These are phyloP conservation scores for Metschnikowia dekortorum DNA, from an alignment of 805 yeast species.

Conservation along the genomic window DNA sequence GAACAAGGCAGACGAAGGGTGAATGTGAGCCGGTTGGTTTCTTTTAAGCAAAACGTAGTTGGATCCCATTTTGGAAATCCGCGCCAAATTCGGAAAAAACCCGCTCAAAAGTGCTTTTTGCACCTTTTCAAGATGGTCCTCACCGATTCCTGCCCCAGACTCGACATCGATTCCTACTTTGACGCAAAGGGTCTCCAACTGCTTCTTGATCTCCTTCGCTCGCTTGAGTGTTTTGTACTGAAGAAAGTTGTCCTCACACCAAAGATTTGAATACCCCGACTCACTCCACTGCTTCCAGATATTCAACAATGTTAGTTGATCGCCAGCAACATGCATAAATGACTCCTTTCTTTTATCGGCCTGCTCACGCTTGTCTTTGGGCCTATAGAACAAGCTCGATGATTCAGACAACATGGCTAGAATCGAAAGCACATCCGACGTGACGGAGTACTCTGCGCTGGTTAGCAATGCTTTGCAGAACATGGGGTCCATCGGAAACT, in stretches of 20 bases:
- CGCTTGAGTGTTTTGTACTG: slow-evolving; percentile 70
- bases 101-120: slow-evolving; percentile 62
- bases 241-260: slow-evolving; percentile 84
- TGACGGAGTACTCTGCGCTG: slow-evolving; percentile 57
- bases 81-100: slow-evolving; percentile 62
- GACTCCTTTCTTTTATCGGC: slow-evolving; percentile 62
- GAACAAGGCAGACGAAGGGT: slow-evolving; percentile 78
- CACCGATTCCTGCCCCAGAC: slow-evolving; percentile 4
- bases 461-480: slow-evolving; percentile 70
- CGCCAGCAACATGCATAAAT: slow-evolving; percentile 61
- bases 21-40: slow-evolving; percentile 71
- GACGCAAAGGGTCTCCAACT: slow-evolving; percentile 57
- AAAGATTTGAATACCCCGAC: slow-evolving; percentile 59
- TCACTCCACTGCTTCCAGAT: slow-evolving; percentile 75
- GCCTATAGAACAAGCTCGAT: slow-evolving; percentile 63
- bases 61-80: slow-evolving; percentile 59
- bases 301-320: slow-evolving; percentile 71
- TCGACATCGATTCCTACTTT: slow-evolving; percentile 40
- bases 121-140: slow-evolving; percentile 26
- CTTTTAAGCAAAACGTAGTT: slow-evolving; percentile 62
- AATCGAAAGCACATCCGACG: slow-evolving; percentile 65
- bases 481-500: slow-evolving; percentile 89
- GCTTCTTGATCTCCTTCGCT: slow-evolving; percentile 67
- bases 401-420: slow-evolving; percentile 83
- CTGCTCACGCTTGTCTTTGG: slow-evolving; percentile 58